Conservation (phyloP, 164 flowering plant genomes). For the Liriodendron chinense region DNA sequence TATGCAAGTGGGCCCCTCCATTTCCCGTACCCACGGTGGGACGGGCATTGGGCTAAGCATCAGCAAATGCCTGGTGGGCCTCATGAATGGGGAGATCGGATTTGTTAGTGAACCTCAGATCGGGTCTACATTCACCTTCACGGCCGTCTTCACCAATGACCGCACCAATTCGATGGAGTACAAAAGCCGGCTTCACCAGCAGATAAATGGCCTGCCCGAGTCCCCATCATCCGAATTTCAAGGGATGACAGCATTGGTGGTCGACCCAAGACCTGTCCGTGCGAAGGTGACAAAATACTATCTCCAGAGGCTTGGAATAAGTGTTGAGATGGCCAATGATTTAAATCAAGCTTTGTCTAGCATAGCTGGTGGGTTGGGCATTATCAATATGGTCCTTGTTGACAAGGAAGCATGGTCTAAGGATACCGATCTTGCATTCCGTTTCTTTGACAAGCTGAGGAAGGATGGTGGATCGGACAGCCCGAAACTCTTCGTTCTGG, state of each 20-base stretch:
- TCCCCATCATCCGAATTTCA: constrained; percentile 47
- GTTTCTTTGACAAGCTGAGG: constrained; percentile 31
- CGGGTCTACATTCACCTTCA: constrained; percentile 89
- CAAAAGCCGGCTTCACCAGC: constrained; percentile 26
- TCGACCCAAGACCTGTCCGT: constrained; percentile 65
- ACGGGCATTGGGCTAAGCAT: constrained; percentile 97
- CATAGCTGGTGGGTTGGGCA: constrained; percentile 24
- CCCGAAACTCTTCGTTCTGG: constrained; percentile 64
- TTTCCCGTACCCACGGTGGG: constrained; percentile 82
- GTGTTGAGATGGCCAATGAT: constrained; percentile 50
- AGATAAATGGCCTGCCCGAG: constrained; percentile 34
- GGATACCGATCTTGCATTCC: constrained; percentile 27
- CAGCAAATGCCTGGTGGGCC: constrained; percentile 86
- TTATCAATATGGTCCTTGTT: constrained; percentile 52
- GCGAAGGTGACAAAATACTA: constrained; percentile 80
- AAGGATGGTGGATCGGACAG: constrained; percentile 22
- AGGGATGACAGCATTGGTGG: constrained; percentile 69
- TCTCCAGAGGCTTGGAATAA: constrained; percentile 80
- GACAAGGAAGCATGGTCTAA: constrained; percentile 80
- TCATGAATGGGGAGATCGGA: constrained; percentile 95
- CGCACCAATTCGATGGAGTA: constrained; percentile 31
- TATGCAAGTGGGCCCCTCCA: constrained; percentile 90
- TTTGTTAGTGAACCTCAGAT: constrained; percentile 70
- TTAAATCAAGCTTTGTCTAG: constrained; percentile 34
- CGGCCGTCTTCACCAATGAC: constrained; percentile 62